Conservation (phyloP, 2,329 filamentous ascomycete genomes). For the Fusarium gaditjirri region DNA sequence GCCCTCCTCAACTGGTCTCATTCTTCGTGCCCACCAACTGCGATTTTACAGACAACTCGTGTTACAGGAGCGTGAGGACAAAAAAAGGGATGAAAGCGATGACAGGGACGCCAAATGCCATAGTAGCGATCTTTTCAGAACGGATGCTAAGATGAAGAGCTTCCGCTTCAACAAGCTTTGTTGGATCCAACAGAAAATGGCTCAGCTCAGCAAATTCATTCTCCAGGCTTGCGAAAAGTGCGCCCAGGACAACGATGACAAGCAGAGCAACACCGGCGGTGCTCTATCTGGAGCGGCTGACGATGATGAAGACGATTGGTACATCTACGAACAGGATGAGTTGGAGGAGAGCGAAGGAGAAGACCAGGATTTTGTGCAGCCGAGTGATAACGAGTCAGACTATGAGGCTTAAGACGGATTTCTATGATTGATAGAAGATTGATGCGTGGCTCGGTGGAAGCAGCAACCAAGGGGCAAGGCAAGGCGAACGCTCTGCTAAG, state of each 20-base stretch:
- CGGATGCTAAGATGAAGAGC: conserved; percentile 10
- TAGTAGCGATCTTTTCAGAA: conserved; percentile 4
- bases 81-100: background rate
- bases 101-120: background rate
- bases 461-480: background rate
- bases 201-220: conserved; percentile 5
- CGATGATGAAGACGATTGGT: background rate
- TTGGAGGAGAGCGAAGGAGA: background rate
- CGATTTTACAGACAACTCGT: conserved; percentile 19
- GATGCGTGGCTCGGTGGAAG: background rate
- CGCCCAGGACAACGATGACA: background rate
- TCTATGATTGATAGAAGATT: background rate
- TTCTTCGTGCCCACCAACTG: conserved; percentile 22
- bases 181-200: background rate
- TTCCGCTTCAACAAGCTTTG: background rate
- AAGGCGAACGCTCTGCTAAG: background rate
- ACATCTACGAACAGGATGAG: background rate
- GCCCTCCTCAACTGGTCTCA: background rate
- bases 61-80: background rate
- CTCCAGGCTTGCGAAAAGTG: conserved; percentile 27
- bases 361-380: background rate
- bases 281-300: background rate
- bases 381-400: conserved; percentile 15
- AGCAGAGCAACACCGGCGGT: background rate
- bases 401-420: conserved; percentile 10